phyloP scores from a whole-genome alignment of 441 rosid genomes.

The Euphorbia neoarborescens region DNA sequence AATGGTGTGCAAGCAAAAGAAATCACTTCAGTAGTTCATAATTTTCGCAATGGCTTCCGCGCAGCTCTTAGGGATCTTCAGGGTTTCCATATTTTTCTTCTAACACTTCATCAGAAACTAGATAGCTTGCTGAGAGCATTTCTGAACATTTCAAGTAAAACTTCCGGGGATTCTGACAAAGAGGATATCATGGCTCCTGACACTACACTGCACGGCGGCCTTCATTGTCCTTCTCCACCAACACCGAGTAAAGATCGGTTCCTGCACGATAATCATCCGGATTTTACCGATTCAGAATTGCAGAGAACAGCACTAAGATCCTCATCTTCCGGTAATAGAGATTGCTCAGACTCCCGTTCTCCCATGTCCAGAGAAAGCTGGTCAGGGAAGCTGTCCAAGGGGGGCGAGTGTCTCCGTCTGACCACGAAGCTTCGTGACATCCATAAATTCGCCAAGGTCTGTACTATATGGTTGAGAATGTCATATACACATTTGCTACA shows the following conservation, averaged over 20 bases:
- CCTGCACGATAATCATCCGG: slow-evolving; percentile 44
- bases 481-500: too few relatives aligned
- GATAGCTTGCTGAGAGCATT: slow-evolving; percentile 67
- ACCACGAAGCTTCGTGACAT: slow-evolving; percentile 92
- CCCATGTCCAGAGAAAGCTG: slow-evolving; percentile 71
- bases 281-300: slow-evolving; percentile 55
- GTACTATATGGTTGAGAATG: slow-evolving; percentile 4
- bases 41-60: slow-evolving; percentile 79
- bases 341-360: slow-evolving; percentile 49
- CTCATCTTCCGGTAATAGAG: slow-evolving; percentile 61
- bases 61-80: slow-evolving; percentile 89
- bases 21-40: slow-evolving; percentile 44
- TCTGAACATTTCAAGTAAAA: slow-evolving; percentile 59
- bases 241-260: slow-evolving; percentile 54
- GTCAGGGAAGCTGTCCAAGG: slow-evolving; percentile 59
- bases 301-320: slow-evolving; percentile 53
- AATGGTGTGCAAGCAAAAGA: slow-evolving; percentile 28
- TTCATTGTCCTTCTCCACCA: slow-evolving; percentile 47
- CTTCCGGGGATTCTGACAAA: slow-evolving; percentile 61
- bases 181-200: slow-evolving; percentile 60
- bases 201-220: slow-evolving; percentile 48
- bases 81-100: slow-evolving; percentile 83
- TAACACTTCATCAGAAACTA: slow-evolving; percentile 86
- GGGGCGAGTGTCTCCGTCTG: slow-evolving; percentile 63
- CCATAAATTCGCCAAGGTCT: slow-evolving; percentile 90